Conservation (phyloP, 1,284 basidiomycete genomes). For the Cryptococcus floricola region DNA sequence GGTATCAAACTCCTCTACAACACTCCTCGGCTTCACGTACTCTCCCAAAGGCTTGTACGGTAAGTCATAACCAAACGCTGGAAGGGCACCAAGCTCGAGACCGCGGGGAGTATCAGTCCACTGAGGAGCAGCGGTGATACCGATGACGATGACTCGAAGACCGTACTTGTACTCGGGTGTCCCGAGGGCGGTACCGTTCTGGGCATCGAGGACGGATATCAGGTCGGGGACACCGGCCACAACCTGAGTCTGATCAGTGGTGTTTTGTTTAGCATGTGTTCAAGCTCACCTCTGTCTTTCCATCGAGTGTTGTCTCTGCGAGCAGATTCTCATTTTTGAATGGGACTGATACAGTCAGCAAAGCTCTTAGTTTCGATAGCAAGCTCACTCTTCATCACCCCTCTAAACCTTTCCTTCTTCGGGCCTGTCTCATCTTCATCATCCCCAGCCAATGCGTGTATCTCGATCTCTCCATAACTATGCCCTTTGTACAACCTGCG, state of each 20-base stretch:
- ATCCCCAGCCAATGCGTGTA: conserved; percentile 52
- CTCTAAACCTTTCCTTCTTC: conserved; percentile 18
- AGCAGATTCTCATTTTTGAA: conserved; percentile 62
- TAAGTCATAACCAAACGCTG: conserved; percentile 31
- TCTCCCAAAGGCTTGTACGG: conserved; percentile 39
- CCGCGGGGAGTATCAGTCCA: conserved; percentile 58
- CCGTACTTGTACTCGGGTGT: conserved; percentile 57
- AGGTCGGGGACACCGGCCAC: conserved; percentile 59
- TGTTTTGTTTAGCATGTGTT: not conserved
- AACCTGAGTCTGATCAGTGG: conserved; percentile 26
- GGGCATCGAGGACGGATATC: conserved; percentile 58
- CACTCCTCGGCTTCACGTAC: conserved; percentile 43
- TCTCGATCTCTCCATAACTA: conserved; percentile 55
- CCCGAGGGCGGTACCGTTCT: conserved; percentile 57
- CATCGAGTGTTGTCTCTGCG: conserved; percentile 50
- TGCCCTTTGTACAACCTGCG: conserved; percentile 55
- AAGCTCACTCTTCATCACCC: conserved; percentile 22
- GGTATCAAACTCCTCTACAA: conserved; percentile 37
- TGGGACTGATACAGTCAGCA: conserved; percentile 46
- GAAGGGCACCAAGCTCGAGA: conserved; percentile 44
- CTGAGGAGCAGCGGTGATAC: conserved; percentile 57
- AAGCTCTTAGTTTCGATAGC: not conserved
- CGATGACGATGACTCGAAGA: conserved; percentile 58
- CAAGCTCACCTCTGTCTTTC: conserved; percentile 33
- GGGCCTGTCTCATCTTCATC: conserved; percentile 52